Evolutionary conservation across 2,329 filamentous ascomycete species (phyloP), one percentile per base, ranked within the genome.

Genomic region (Septoria linicola): DNA sequence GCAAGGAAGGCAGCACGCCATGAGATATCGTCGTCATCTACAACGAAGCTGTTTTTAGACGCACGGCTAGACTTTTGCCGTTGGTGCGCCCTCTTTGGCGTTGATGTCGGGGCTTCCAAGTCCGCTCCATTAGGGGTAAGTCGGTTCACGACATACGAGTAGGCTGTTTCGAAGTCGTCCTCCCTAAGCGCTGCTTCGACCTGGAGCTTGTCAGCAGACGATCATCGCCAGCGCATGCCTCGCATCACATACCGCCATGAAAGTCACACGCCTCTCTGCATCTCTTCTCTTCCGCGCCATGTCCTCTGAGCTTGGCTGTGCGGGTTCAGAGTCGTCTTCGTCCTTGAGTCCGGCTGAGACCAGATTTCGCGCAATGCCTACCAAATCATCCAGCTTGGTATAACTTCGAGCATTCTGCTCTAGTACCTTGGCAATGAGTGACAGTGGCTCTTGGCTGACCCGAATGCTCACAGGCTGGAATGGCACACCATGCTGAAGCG

Each of bases 101-200:
- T 17, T 19, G 49, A 41, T 20, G 41, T 35, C 6, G 55, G 58
- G 10, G 39, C 48, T 11, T 54, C 49, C 19, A 58, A 65, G 55
- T 59, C 60, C 42, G 55, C 65, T 55, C 52, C 68, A 11, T 66
- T 63, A 5, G 67, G 70, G 2, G 66, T 64, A 21, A 93, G 75
- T 17, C 85, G 81, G 63, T 83, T 89, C 40, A 89, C 80, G 1
- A 91, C 84, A 64, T 88, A 92, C 0, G 87, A 91, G 67, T 92
- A 93, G 8, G 88, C 88, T 0, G 88, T 93, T 66, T 95, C 89
- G 55, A 93, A 93, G 65, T 83, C 89, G 57, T 90, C 84, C 64
- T 91, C 87, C 8, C 77, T 76, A 1, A 93, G 76, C 10, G 88
- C 87, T 11, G 86, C 83, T 65, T 89, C 84, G 34, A 92, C 34